phyloP scores from a whole-genome alignment of 441 rosid genomes.

The Adansonia gregorii region DNA sequence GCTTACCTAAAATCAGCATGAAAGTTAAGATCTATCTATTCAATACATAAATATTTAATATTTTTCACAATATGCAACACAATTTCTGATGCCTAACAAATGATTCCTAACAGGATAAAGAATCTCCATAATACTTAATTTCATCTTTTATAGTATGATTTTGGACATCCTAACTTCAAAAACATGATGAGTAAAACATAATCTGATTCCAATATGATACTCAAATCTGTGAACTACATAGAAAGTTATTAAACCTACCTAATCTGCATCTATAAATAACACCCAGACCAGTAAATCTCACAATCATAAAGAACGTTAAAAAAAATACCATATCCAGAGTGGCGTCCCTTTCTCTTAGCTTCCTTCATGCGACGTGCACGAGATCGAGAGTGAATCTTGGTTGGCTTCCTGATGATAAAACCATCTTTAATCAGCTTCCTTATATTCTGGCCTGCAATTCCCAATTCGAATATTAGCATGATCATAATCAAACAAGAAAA shows the following conservation, averaged over 20 bases:
- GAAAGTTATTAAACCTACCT: background rate
- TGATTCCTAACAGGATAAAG: background rate
- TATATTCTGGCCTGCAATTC: conserved; percentile 61
- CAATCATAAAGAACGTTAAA: background rate
- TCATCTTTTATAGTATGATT: background rate
- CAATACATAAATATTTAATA: background rate
- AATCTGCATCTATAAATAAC: background rate
- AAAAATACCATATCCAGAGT: conserved; percentile 53
- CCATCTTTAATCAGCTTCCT: conserved; percentile 60
- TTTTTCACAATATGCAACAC: background rate
- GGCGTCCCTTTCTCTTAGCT: conserved; percentile 54
- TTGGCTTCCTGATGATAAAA: conserved; percentile 56
- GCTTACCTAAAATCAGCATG: conserved; percentile 37
- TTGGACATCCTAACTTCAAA: background rate
- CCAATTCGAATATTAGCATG: background rate
- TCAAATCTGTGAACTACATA: background rate
- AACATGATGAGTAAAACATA: background rate
- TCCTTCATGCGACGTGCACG: conserved; percentile 47
- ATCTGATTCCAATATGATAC: background rate
- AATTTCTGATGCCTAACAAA: background rate
- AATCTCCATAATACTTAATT: background rate
- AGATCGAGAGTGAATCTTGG: conserved; percentile 51
- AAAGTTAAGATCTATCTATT: background rate
- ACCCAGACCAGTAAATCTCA: background rate
- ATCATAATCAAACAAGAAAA: background rate